A percentile compares a stretch with the other conserved stretches of the same genome.
phyloP scores from a whole-genome alignment of 2,329 filamentous ascomycete genomes.

The Purpureocillium lavendulum region DNA sequence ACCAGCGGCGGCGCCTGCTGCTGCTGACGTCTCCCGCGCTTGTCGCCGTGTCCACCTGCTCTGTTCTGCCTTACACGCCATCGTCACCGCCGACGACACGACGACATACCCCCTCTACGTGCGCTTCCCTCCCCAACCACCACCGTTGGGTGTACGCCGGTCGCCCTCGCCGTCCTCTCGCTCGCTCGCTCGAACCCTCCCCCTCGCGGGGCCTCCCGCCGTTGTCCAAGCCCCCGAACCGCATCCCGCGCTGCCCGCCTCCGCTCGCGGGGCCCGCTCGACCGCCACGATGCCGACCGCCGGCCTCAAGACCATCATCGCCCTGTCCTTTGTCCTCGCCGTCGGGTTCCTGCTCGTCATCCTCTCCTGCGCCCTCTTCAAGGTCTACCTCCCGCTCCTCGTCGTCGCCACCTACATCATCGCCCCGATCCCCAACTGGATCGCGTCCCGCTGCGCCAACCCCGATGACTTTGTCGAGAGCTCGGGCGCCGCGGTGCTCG shows the following conservation, averaged over 20 bases:
- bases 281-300: slow-evolving; percentile 57
- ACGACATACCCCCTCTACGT: neutral
- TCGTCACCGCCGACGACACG: neutral
- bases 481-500: slow-evolving; percentile 74
- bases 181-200: neutral
- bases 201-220: slow-evolving; percentile 7
- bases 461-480: slow-evolving; percentile 93
- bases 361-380: slow-evolving; percentile 89
- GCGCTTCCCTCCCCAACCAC: neutral
- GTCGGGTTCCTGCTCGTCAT: slow-evolving; percentile 99
- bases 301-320: slow-evolving; percentile 97
- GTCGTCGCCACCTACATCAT: slow-evolving; percentile 94
- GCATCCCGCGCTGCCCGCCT: slow-evolving; percentile 1
- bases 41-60: neutral
- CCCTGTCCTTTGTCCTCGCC: slow-evolving; percentile 95
- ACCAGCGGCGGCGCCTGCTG: no score
- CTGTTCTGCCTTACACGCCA: no score
- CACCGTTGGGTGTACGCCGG: no score
- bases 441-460: slow-evolving; percentile 80
- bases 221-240: neutral
- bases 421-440: slow-evolving; percentile 93
- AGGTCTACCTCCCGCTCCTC: slow-evolving; percentile 89
- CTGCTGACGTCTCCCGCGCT: slow-evolving; percentile 2
- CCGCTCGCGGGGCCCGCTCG: neutral
- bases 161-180: no score